phyloP scores from a whole-genome alignment of 176 grass and related monocot genomes.

The Carex pumila region DNA sequence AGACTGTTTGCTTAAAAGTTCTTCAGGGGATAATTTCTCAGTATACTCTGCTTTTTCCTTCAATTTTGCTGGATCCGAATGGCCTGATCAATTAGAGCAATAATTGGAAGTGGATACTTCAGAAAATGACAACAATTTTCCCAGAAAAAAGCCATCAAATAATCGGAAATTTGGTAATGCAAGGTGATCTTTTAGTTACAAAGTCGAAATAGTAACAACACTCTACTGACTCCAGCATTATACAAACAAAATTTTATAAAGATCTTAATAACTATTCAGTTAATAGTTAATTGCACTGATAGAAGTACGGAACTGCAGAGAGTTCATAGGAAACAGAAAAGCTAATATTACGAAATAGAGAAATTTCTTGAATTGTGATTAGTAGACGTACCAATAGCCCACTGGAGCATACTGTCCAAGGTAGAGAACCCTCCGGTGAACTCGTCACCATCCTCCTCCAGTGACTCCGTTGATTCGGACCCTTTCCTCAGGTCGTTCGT shows the following conservation, averaged over 20 bases:
- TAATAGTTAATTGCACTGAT: not conserved
- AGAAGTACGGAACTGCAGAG: not conserved
- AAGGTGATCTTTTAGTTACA: not conserved
- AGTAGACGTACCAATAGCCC: slow-evolving; percentile 68
- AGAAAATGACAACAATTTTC: not conserved
- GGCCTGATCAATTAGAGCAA: slow-evolving; percentile 33
- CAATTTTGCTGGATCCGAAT: slow-evolving; percentile 85
- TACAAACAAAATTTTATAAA: not conserved
- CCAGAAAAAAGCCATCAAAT: not conserved
- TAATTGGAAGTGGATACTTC: not conserved
- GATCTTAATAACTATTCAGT: not conserved
- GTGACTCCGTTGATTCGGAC: slow-evolving; percentile 8
- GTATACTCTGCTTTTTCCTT: slow-evolving; percentile 55
- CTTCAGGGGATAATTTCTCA: slow-evolving; percentile 56
- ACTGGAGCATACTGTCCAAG: slow-evolving; percentile 90
- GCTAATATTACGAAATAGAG: not conserved
- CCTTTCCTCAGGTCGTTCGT: slow-evolving; percentile 31
- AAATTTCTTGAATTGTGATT: not conserved
- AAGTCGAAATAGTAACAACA: not conserved
- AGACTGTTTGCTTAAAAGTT: slow-evolving; percentile 42
- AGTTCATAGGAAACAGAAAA: not conserved
- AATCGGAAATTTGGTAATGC: not conserved
- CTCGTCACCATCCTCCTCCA: slow-evolving; percentile 49
- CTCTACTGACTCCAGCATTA: not conserved
- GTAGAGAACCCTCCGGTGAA: slow-evolving; percentile 69